Evolutionary conservation across 116 monocot species (phyloP).

Genomic region (Phalaenopsis hybrid): DNA sequence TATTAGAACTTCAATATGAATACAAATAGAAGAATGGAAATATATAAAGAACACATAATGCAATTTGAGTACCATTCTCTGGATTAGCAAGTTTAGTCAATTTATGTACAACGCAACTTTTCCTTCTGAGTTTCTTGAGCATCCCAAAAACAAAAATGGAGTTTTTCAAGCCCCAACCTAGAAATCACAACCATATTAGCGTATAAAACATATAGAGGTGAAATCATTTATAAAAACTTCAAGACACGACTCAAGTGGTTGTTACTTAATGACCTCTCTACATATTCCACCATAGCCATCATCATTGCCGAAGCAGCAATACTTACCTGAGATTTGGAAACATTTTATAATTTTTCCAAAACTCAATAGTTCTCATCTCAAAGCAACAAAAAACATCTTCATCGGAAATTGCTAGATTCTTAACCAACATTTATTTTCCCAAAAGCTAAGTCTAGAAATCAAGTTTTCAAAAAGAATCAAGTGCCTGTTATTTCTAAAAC

Average conservation of each 20-base stretch:
- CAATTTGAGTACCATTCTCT: conserved; percentile 3
- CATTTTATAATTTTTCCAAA: background rate
- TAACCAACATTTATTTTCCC: background rate
- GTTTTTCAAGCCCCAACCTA: background rate
- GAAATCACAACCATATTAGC: background rate
- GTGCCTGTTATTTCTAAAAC: background rate
- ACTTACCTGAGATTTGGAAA: background rate
- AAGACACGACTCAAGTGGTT: background rate
- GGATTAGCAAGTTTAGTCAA: background rate
- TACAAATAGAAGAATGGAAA: background rate
- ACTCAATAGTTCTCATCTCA: background rate
- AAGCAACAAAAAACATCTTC: background rate
- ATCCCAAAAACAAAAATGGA: background rate
- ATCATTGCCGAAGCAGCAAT: background rate
- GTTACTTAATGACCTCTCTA: background rate
- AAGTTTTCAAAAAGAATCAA: background rate
- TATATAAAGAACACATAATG: background rate
- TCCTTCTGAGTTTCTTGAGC: background rate
- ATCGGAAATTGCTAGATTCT: background rate
- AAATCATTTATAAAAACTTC: background rate
- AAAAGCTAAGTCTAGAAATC: background rate
- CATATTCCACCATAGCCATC: background rate
- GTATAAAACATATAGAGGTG: background rate
- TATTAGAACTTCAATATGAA: background rate
- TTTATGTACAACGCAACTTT: background rate